Conservation (phyloP, 192 early-diverging fungal genomes). For the Entomortierella chlamydospora region DNA sequence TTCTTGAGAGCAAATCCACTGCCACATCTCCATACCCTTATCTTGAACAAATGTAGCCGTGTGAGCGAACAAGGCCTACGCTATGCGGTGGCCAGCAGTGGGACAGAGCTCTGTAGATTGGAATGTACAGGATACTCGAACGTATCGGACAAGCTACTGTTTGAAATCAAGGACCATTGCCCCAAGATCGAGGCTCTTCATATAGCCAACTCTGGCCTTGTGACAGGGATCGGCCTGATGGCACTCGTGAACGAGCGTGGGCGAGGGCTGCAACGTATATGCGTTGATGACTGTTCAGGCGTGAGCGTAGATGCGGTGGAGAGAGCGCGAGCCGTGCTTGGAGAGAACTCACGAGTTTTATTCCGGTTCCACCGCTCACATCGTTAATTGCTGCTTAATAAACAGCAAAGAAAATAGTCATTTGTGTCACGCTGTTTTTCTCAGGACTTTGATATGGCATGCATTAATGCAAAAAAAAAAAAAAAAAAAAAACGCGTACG, state of each 20-base stretch:
- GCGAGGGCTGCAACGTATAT: constrained; percentile 20
- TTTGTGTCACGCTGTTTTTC: no score
- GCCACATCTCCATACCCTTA: constrained; percentile 23
- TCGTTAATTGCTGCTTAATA: not conserved
- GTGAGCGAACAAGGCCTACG: constrained; percentile 23
- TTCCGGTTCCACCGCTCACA: constrained; percentile 13
- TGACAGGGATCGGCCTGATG: constrained; percentile 35
- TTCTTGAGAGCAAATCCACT: constrained; percentile 12
- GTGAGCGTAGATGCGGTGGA: constrained; percentile 38
- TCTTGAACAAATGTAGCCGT: constrained; percentile 35
- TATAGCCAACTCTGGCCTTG: constrained; percentile 14
- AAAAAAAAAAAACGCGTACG: no score
- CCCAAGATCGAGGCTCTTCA: constrained; percentile 34
- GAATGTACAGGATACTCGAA: constrained; percentile 30
- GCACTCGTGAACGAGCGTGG: constrained; percentile 36
- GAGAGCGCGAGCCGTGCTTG: constrained; percentile 19
- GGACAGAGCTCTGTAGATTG: constrained; percentile 15
- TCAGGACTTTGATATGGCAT: no score
- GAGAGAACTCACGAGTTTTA: constrained; percentile 21
- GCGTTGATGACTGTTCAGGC: constrained; percentile 28
- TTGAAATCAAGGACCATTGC: constrained; percentile 29
- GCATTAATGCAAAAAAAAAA: no score
- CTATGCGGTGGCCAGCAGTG: constrained; percentile 10
- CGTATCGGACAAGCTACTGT: constrained; percentile 30
- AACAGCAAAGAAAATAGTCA: no score